A percentile compares a stretch with the other conserved stretches of the same genome.
Conservation (phyloP, 805 yeast species). For the Diddensiella santjacobensis region DNA sequence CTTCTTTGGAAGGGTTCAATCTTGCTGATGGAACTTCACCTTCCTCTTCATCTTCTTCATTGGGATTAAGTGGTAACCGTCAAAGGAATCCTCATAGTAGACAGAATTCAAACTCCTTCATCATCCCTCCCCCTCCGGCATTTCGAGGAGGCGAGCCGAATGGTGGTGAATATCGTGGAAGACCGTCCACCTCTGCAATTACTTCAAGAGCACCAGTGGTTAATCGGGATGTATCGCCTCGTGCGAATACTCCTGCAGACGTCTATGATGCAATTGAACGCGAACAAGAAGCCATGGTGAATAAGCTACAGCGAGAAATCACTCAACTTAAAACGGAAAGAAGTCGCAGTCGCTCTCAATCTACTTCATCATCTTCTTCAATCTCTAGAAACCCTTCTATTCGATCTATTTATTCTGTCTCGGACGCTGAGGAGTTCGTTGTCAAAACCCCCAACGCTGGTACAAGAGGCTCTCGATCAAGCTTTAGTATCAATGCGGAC, state of each 20-base stretch:
- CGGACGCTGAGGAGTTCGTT: conserved; percentile 20
- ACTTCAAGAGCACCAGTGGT: neutral
- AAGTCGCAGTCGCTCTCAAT: conserved; percentile 31
- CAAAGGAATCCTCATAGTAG: neutral
- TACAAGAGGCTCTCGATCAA: conserved; percentile 24
- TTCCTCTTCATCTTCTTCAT: neutral
- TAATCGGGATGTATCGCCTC: neutral
- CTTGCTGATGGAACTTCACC: neutral
- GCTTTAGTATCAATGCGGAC: conserved; percentile 25
- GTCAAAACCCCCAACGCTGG: conserved; percentile 16
- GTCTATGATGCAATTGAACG: conserved; percentile 50
- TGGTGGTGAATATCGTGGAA: neutral
- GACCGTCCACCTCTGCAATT: neutral
- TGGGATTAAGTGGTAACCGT: neutral
- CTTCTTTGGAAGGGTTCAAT: neutral
- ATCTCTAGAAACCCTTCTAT: conserved; percentile 27
- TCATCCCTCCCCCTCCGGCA: neutral
- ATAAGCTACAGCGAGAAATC: conserved; percentile 63
- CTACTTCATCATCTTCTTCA: conserved; percentile 30
- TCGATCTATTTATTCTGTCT: conserved; percentile 22
- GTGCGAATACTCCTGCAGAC: conserved; percentile 16
- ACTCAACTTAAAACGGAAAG: conserved; percentile 48
- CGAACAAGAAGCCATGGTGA: conserved; percentile 72
- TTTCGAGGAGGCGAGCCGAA: neutral
- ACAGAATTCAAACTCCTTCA: neutral